Conservation (phyloP, 2,329 filamentous ascomycete species). For the Beauveria australis region DNA sequence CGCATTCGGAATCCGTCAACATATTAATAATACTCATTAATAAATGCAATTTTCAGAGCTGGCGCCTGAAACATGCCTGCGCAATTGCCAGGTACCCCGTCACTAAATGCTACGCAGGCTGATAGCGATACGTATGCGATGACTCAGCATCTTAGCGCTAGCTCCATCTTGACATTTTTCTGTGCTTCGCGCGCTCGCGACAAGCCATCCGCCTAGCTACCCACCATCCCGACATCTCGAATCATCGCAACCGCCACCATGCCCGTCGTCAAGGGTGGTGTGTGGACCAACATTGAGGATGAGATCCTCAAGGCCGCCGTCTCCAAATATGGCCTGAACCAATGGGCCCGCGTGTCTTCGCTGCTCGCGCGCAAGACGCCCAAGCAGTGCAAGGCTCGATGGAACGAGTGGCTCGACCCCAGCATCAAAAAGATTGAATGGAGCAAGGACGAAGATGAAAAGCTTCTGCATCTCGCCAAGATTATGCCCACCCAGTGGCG, state of each 20-base stretch:
- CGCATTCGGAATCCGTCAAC: neutral
- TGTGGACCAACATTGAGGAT: constrained; percentile 76
- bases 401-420: constrained; percentile 97
- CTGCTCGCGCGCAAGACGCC: constrained; percentile 94
- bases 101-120: neutral
- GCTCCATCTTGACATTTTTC: constrained; percentile 9
- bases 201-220: neutral
- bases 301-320: constrained; percentile 96
- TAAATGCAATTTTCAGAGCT: neutral
- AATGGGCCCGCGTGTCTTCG: constrained; percentile 97
- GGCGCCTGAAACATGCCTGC: neutral
- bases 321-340: constrained; percentile 90
- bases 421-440: constrained; percentile 98
- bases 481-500: constrained; percentile 99
- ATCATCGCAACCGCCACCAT: constrained; percentile 33
- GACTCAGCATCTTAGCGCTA: constrained; percentile 6
- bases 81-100: neutral
- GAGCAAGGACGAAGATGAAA: constrained; percentile 98
- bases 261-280: constrained; percentile 67
- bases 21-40: neutral
- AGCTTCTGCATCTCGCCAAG: constrained; percentile 91
- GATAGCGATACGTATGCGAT: constrained; percentile 1
- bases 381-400: constrained; percentile 98
- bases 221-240: neutral
- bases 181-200: constrained; percentile 3